Evolutionary conservation across 83 land plant species (phyloP).

Genomic region (Isoetes engelmannii): DNA sequence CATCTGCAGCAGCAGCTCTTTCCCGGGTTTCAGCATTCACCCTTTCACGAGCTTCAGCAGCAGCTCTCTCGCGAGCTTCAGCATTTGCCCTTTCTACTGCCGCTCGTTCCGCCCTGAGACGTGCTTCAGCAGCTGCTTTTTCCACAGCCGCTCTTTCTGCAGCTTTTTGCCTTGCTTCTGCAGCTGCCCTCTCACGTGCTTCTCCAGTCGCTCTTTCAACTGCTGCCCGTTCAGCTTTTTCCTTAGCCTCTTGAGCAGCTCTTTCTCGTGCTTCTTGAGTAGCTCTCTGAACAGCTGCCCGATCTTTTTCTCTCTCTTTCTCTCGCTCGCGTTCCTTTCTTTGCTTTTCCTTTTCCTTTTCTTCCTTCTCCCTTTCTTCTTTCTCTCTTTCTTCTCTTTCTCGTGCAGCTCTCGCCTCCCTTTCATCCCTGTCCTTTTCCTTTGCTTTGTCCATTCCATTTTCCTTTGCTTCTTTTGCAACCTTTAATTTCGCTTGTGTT

Average conservation of each 20-base stretch:
- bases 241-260: slow-evolving; percentile 71
- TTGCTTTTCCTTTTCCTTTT: slow-evolving; percentile 24
- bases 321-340: slow-evolving; percentile 28
- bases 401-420: slow-evolving; percentile 2
- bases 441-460: slow-evolving; percentile 45
- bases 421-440: slow-evolving; percentile 20
- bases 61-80: slow-evolving; percentile 21
- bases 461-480: slow-evolving; percentile 66
- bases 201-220: slow-evolving; percentile 45
- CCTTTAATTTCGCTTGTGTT: slow-evolving; percentile 70
- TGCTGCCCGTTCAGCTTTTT: slow-evolving; percentile 27
- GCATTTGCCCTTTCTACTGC: slow-evolving; percentile 20
- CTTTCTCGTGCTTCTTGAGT: slow-evolving; percentile 46
- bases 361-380: slow-evolving; percentile 31
- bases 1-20: slow-evolving; percentile 33
- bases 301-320: slow-evolving; percentile 24
- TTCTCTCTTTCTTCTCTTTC: slow-evolving; percentile 24
- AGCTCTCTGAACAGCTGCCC: slow-evolving; percentile 30
- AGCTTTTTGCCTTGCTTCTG: slow-evolving; percentile 60
- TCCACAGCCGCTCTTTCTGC: slow-evolving; percentile 10
- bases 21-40: slow-evolving; percentile 45
- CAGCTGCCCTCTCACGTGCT: slow-evolving; percentile 40
- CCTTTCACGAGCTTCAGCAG: slow-evolving; percentile 33
- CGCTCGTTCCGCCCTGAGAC: slow-evolving; percentile 15
- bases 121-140: slow-evolving; percentile 13